Base-by-base conservation (phyloP, 768 basidiomycete genomes). In the Macrolepiota albuminosa region DNA sequence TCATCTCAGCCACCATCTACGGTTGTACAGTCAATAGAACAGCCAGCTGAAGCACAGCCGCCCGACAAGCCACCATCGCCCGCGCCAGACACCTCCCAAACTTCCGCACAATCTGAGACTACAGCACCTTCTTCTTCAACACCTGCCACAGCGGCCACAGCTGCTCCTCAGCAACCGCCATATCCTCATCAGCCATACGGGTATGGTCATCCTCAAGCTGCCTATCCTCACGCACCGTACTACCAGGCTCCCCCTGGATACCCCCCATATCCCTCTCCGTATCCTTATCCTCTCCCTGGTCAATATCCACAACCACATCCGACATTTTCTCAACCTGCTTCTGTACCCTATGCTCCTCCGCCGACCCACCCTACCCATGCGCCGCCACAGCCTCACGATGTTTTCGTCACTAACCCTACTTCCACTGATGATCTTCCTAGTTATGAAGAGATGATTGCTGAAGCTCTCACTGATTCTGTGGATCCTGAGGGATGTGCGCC, bases 401-500 rank as follows among this genome's bases (percentile, higher is more conserved):
- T 67, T n/a, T 69, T 64, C 31, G 56, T 43, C n/a, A n/a, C 42
- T n/a, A 43, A 68, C 26, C 7, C 71, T 61, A 26, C 59, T 24
- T 63, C 69, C 6, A 68, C 69, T 9, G 81, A 82, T 34, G 83
- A 91, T 65, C 77, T 94, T 52, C 92, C 92, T 7, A 89, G 88
- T 63, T 95, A 95, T 59, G 92, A 95, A 68, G 92, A 94, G 62
- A 95, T 95, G 93, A 89, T 94, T n/a, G 89, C 88, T 11, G 88
- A 90, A 68, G 91, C 91, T 0, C 74, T 95, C 29, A 72, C 76
- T 14, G 88, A 87, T 57, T 79, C 82, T 45, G 76, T 73, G 7
- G 89, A 91, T 59, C 77, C 84, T 1, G 89, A 94, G 49, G 93
- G 93, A n/a, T 83, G 83, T 57, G 86, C 86, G 7, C 93, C 93